Evolutionary conservation across 495 filamentous ascomycete species (phyloP), one percentile per base, ranked within the genome.

Genomic region (Penicillium turbatum): DNA sequence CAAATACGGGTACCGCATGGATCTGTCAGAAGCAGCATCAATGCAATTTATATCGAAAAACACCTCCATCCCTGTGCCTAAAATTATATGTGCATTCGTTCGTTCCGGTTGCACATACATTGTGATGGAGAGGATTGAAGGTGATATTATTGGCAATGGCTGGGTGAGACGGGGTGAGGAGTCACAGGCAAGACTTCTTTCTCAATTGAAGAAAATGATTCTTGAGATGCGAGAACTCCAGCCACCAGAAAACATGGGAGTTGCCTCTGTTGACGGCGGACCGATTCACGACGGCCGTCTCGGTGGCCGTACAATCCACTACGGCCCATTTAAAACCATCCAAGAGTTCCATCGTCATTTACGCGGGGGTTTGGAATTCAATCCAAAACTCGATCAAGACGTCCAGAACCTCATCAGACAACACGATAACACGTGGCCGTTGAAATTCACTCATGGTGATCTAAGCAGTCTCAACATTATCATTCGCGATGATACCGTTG

Each of bases 51-150:
- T 82, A 30, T 54, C 64, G 2, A 35, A 72, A 48, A 48, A 79
- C 32, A 83, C 78, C 3, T 70, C 71, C 8, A 71, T 84, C 27
- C 78, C 79, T 7, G 75, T 81, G 0, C 80, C 78, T 3, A 72
- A 72, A 48, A 64, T 38, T 41, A 61, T 72, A 48, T 81, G 73
- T 60, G 64, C 77, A 27, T 82, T 82, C 54, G 67, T 51, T 10
- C 65, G 62, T 57, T 60, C 61, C 38, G 73, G 61, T 5, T 49
- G 53, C 21, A 74, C 72, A 0, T 82, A 77, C 49, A 80, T 81
- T 46, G 66, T 77, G 38, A 80, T 81, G 75, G 70, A 80, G 48
- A 67, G 72, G 54, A 75, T 81, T 36, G 47, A 70, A 10, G 80
- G 78, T 17, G 66, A 73, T 17, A 71, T 70, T 6, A 63, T 78